Evolutionary conservation across 768 basidiomycete species (phyloP).

Genomic region (Leccinum aurantiacum): DNA sequence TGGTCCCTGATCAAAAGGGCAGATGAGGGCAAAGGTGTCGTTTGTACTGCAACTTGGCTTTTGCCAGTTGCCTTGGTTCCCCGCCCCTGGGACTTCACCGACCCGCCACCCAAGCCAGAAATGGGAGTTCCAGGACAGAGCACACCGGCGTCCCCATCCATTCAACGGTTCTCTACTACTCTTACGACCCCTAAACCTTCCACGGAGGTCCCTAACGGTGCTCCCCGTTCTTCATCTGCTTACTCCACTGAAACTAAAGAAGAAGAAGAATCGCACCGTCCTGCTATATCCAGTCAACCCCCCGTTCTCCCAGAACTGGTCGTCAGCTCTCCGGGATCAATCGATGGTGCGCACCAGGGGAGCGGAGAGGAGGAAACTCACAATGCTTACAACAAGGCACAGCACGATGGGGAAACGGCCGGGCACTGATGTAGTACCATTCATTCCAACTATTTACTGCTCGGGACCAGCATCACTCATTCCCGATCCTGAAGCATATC

Average conservation of each 20-base stretch:
- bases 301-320: slow-evolving; percentile 36
- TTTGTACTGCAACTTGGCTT: slow-evolving; percentile 90
- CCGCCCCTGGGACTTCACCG: slow-evolving; percentile 75
- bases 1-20: slow-evolving; percentile 62
- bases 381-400: slow-evolving; percentile 18
- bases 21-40: slow-evolving; percentile 73
- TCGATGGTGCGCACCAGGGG: slow-evolving; percentile 27
- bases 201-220: slow-evolving; percentile 18
- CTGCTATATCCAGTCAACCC: slow-evolving; percentile 28
- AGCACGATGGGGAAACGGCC: slow-evolving; percentile 23
- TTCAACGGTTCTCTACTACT: slow-evolving; percentile 25
- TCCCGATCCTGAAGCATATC: not conserved
- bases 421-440: slow-evolving; percentile 15
- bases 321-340: slow-evolving; percentile 35
- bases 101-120: slow-evolving; percentile 38
- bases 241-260: slow-evolving; percentile 32
- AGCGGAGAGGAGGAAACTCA: slow-evolving; percentile 16
- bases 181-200: slow-evolving; percentile 32
- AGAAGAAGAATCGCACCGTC: slow-evolving; percentile 24
- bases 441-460: not conserved
- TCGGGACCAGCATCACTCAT: not conserved
- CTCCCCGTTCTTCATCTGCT: slow-evolving; percentile 29
- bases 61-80: slow-evolving; percentile 79
- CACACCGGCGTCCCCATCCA: slow-evolving; percentile 23
- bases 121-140: slow-evolving; percentile 11